phyloP scores from a whole-genome alignment of 257 asterid species.

The Haberlea rhodopensis region DNA sequence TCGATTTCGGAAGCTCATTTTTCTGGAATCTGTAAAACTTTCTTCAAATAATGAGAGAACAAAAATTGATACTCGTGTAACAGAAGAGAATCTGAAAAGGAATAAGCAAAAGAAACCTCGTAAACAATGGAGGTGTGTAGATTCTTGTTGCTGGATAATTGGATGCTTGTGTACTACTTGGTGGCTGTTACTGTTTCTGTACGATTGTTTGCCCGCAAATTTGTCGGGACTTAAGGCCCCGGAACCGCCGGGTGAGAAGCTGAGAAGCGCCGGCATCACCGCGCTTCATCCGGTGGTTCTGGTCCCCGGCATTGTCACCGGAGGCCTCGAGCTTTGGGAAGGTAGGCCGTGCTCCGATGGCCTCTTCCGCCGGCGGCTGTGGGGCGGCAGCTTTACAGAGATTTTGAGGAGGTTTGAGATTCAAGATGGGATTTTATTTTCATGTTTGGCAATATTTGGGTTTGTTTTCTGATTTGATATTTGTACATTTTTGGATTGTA shows the following conservation, averaged over 20 bases:
- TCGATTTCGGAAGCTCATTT: conserved; percentile 60
- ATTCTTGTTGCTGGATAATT: conserved; percentile 59
- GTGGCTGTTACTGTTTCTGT: conserved; percentile 63
- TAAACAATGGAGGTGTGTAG: conserved; percentile 56
- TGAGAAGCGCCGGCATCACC: conserved; percentile 54
- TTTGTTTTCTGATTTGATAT: neutral
- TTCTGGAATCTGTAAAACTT: conserved; percentile 46
- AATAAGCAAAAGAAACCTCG: conserved; percentile 17
- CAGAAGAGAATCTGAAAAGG: conserved; percentile 24
- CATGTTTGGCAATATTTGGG: neutral
- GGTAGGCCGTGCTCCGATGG: conserved; percentile 85
- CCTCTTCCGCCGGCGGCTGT: conserved; percentile 69
- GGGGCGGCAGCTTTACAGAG: conserved; percentile 87
- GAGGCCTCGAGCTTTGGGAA: conserved; percentile 96
- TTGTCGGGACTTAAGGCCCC: conserved; percentile 46
- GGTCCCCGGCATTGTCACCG: conserved; percentile 91
- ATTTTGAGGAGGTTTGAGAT: conserved; percentile 62
- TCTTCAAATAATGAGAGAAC: conserved; percentile 27
- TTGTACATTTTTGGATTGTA: conserved; percentile 17
- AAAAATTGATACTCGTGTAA: conserved; percentile 8
- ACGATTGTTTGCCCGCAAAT: conserved; percentile 47
- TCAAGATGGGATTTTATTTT: neutral
- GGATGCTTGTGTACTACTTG: conserved; percentile 70
- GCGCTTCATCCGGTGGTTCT: conserved; percentile 75
- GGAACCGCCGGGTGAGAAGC: conserved; percentile 65